These are phyloP conservation scores for Kodamaea hsintzibuensis DNA, from an alignment of 805 yeast genomes.

Conservation along the genomic window DNA sequence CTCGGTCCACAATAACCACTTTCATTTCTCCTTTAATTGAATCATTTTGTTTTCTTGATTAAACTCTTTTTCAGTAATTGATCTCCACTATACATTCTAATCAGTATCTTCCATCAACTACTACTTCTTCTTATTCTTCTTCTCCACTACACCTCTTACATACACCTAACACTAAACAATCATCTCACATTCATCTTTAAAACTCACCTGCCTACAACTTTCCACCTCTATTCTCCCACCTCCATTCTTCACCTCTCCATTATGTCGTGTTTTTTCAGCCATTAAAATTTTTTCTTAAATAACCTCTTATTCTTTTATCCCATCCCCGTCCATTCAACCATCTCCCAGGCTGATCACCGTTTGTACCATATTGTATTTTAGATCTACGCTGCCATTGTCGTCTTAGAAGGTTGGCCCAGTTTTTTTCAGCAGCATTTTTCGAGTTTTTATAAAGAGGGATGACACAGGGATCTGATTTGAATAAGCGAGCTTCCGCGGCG, in stretches of 20 bases:
- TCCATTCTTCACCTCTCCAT: background rate
- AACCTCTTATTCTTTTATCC: background rate
- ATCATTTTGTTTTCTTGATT: too few relatives aligned
- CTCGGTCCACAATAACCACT: too few relatives aligned
- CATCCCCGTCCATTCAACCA: background rate
- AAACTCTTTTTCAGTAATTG: too few relatives aligned
- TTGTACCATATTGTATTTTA: conserved; percentile 6
- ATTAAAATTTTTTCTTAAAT: conserved; percentile 3
- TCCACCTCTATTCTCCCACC: background rate
- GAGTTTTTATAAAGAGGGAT: background rate
- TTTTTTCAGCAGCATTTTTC: background rate
- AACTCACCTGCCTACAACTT: background rate
- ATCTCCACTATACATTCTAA: too few relatives aligned
- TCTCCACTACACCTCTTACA: too few relatives aligned
- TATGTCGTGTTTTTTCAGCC: background rate
- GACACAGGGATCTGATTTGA: conserved; percentile 3
- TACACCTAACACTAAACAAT: background rate
- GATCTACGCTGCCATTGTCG: background rate
- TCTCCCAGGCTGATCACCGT: background rate
- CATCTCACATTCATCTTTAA: too few relatives aligned
- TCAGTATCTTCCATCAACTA: too few relatives aligned
- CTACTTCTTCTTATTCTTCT: too few relatives aligned
- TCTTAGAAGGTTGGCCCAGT: background rate
- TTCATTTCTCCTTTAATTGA: too few relatives aligned
- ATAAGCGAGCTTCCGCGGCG: background rate